phyloP scores from a whole-genome alignment of 2,329 filamentous ascomycete species.

The Lasiodiplodia hormozganensis region DNA sequence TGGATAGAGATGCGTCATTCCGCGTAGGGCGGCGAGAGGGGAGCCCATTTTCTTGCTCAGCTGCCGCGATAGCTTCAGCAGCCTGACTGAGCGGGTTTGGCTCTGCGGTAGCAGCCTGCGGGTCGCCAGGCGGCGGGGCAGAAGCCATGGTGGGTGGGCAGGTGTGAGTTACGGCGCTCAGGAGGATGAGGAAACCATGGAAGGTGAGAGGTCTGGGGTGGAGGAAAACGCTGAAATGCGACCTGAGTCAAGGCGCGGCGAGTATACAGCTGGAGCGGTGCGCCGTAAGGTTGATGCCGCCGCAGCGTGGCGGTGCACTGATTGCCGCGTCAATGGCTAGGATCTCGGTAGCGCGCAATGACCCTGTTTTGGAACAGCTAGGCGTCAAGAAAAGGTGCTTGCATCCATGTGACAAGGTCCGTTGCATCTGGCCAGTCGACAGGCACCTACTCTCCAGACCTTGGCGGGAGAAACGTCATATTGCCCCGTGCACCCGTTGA shows the following conservation, averaged over 20 bases:
- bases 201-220: too few species aligned
- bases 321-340: conserved; percentile 19
- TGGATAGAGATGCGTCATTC: background rate
- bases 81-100: conserved; percentile 28
- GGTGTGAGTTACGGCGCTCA: background rate
- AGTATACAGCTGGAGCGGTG: background rate
- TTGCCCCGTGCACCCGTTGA: conserved; percentile 1
- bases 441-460: background rate
- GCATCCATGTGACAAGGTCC: background rate
- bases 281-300: conserved; percentile 1
- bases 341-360: background rate
- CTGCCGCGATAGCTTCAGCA: conserved; percentile 27
- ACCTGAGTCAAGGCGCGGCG: conserved; percentile 12
- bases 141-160: conserved; percentile 23
- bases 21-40: background rate
- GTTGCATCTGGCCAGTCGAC: background rate
- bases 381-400: background rate
- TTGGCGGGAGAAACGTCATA: conserved; percentile 17
- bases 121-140: conserved; percentile 18
- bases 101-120: conserved; percentile 6
- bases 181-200: background rate
- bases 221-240: background rate
- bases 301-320: conserved; percentile 21
- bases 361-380: background rate
- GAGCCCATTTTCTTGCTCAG: conserved; percentile 4